Evolutionary conservation across 2,329 filamentous ascomycete genomes (phyloP).

Genomic region (Trichoderma pleuroti): DNA sequence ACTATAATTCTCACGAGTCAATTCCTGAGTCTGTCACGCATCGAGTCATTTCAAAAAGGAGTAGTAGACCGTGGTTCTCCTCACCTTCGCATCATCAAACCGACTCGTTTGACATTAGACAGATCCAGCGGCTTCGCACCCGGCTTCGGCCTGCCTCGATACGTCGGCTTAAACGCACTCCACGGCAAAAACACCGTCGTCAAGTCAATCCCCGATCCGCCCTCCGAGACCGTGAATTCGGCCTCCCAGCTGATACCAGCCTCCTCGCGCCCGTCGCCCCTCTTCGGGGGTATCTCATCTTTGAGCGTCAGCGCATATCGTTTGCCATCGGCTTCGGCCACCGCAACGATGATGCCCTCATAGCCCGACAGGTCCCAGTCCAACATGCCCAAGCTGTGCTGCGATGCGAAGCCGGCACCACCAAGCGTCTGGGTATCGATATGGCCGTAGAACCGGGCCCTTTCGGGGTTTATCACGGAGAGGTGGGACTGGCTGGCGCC

Average conservation of each 20-base stretch:
- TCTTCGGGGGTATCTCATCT: constrained; percentile 57
- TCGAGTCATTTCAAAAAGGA: background rate
- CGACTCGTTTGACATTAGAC: constrained; percentile 60
- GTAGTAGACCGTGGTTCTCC: constrained; percentile 19
- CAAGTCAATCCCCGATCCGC: constrained; percentile 15
- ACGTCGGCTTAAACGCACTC: constrained; percentile 65
- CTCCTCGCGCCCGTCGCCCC: constrained; percentile 65
- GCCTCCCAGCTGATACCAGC: constrained; percentile 72
- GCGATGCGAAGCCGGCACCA: constrained; percentile 78
- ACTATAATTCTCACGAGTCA: constrained; percentile 39
- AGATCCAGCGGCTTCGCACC: constrained; percentile 59
- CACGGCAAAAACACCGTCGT: constrained; percentile 57
- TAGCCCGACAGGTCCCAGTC: constrained; percentile 62
- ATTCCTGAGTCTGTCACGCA: background rate
- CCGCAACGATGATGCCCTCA: constrained; percentile 55
- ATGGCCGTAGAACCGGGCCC: constrained; percentile 62
- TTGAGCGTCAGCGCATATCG: constrained; percentile 73
- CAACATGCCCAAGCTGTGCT: constrained; percentile 60
- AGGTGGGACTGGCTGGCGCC: constrained; percentile 60
- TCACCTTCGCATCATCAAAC: constrained; percentile 79
- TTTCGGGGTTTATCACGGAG: constrained; percentile 30
- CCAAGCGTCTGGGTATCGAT: constrained; percentile 73
- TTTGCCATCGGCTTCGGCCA: constrained; percentile 57
- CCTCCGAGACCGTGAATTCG: constrained; percentile 50
- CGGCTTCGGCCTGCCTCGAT: constrained; percentile 62